These are phyloP conservation scores for Trichothecium roseum DNA, from an alignment of 2,329 filamentous ascomycete species.

Conservation along the genomic window DNA sequence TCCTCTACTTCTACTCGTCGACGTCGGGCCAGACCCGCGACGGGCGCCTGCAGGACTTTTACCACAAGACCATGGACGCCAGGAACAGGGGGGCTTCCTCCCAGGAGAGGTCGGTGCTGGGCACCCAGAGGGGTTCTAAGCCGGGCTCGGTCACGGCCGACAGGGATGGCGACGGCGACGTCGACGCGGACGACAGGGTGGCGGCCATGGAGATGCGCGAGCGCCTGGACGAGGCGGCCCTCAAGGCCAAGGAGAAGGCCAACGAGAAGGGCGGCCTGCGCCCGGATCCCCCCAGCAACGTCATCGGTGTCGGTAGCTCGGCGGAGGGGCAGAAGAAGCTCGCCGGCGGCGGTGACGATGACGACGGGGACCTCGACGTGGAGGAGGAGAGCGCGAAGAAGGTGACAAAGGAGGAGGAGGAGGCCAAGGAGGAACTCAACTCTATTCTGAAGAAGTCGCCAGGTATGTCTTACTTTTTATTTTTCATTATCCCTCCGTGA, in stretches of 20 bases:
- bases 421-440: constrained; percentile 63
- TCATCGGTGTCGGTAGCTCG: constrained; percentile 50
- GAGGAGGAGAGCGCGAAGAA: constrained; percentile 27
- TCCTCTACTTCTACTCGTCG: constrained; percentile 63
- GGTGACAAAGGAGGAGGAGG: constrained; percentile 38
- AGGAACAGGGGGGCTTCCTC: constrained; percentile 25
- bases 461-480: constrained; percentile 40
- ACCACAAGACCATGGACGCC: constrained; percentile 47
- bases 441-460: constrained; percentile 74
- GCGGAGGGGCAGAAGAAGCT: constrained; percentile 36
- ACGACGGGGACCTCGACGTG: constrained; percentile 11
- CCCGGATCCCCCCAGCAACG: constrained; percentile 45
- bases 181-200: constrained; percentile 45
- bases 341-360: constrained; percentile 14
- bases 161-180: constrained; percentile 43
- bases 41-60: constrained; percentile 41
- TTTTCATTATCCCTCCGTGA: background rate
- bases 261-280: constrained; percentile 55
- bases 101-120: constrained; percentile 11
- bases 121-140: constrained; percentile 25
- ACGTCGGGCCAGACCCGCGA: constrained; percentile 39
- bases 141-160: constrained; percentile 31
- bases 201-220: constrained; percentile 42
- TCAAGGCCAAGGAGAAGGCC: constrained; percentile 56
- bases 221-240: constrained; percentile 57